Percentiles rank a stretch among this genome's conserved stretches.
Conservation (phyloP, 169 alveolate species). For the Plasmodium vinckei region DNA sequence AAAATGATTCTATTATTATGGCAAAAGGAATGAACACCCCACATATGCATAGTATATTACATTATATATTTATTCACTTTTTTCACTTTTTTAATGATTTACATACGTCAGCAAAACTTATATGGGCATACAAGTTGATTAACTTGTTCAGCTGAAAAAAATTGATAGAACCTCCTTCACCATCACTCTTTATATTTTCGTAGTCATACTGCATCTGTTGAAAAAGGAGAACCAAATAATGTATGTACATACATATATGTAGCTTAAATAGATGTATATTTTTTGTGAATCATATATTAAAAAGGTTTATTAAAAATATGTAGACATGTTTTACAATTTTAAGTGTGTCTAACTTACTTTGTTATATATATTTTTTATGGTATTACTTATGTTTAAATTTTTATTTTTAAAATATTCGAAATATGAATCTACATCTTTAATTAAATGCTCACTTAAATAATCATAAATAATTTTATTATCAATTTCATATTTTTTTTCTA, state of each 20-base stretch:
- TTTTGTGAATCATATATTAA: neutral
- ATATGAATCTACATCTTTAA: slow-evolving; percentile 53
- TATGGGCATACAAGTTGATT: slow-evolving; percentile 30
- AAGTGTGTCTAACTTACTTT: neutral
- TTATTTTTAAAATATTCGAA: slow-evolving; percentile 54
- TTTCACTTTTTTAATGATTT: neutral
- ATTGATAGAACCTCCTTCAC: neutral
- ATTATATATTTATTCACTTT: slow-evolving; percentile 1
- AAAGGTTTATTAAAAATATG: neutral
- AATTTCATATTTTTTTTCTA: slow-evolving; percentile 35
- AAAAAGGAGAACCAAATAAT: neutral
- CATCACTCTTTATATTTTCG: slow-evolving; percentile 7
- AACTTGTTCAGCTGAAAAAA: slow-evolving; percentile 34
- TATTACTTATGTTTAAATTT: slow-evolving; percentile 16
- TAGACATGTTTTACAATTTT: neutral
- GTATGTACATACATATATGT: neutral
- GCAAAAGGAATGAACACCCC: too few species aligned
- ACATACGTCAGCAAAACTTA: slow-evolving; percentile 53
- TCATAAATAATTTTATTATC: slow-evolving; percentile 29
- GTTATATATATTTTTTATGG: slow-evolving; percentile 24
- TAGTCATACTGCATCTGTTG: slow-evolving; percentile 56
- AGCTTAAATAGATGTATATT: neutral
- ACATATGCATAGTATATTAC: neutral
- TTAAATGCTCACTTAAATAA: slow-evolving; percentile 21
- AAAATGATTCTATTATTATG: neutral